Percentiles rank a stretch among this genome's conserved stretches.
phyloP scores from a whole-genome alignment of 2,329 filamentous ascomycete genomes.

The Sporothrix variecibatus region DNA sequence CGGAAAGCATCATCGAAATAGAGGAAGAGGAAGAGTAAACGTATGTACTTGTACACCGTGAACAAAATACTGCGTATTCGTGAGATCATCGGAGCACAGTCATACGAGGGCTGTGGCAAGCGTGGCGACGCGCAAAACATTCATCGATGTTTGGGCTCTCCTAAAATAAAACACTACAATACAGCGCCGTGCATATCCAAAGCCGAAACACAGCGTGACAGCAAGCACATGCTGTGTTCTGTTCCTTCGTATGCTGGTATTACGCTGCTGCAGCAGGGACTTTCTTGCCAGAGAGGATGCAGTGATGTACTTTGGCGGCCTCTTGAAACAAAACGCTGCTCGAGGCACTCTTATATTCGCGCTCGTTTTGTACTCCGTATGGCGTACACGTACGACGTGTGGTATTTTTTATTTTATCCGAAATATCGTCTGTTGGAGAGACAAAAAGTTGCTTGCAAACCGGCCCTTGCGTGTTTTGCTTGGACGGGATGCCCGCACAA shows the following conservation, averaged over 20 bases:
- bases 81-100: not conserved
- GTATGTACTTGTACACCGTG: not conserved
- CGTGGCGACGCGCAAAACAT: not conserved
- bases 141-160: not conserved
- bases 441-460: not conserved
- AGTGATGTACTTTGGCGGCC: not conserved
- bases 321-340: slow-evolving; percentile 7
- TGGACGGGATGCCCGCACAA: slow-evolving; percentile 3
- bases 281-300: not conserved
- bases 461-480: not conserved
- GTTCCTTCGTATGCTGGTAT: not conserved
- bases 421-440: not conserved
- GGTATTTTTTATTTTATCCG: not conserved
- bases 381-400: not conserved
- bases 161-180: not conserved
- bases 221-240: not conserved
- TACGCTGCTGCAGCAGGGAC: not conserved
- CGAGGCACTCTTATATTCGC: not conserved
- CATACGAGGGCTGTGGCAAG: not conserved
- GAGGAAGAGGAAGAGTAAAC: not conserved
- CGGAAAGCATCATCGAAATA: not conserved
- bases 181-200: not conserved
- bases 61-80: not conserved
- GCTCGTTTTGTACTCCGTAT: not conserved
- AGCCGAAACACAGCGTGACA: not conserved